phyloP scores from a whole-genome alignment of 495 filamentous ascomycete species.

The Aspergillus indologenus region DNA sequence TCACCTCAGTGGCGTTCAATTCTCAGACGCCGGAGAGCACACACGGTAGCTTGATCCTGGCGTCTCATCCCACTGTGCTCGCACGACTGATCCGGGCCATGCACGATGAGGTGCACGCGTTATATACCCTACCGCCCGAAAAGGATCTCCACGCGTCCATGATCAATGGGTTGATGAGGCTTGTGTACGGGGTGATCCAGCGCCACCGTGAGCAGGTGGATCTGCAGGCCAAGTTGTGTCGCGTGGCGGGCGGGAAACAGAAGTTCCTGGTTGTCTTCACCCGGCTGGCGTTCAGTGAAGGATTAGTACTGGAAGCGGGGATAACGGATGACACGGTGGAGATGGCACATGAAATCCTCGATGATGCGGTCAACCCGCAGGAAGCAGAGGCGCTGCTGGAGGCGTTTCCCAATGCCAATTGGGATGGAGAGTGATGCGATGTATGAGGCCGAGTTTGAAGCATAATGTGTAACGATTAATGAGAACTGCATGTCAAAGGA shows the following conservation, averaged over 20 bases:
- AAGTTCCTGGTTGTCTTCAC: slow-evolving; percentile 65
- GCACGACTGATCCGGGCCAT: slow-evolving; percentile 60
- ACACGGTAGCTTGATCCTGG: slow-evolving; percentile 52
- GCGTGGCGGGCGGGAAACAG: slow-evolving; percentile 57
- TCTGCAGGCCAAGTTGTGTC: slow-evolving; percentile 55
- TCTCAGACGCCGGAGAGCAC: slow-evolving; percentile 31
- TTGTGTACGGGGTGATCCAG: slow-evolving; percentile 58
- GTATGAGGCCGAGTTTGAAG: slow-evolving; percentile 1
- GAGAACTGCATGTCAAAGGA: neutral
- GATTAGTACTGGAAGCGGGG: slow-evolving; percentile 57
- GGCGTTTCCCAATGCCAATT: slow-evolving; percentile 50
- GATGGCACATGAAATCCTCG: slow-evolving; percentile 61
- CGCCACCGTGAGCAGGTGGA: slow-evolving; percentile 48
- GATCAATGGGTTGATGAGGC: slow-evolving; percentile 59
- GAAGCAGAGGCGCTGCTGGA: slow-evolving; percentile 64
- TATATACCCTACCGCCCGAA: slow-evolving; percentile 53
- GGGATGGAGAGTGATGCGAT: slow-evolving; percentile 17
- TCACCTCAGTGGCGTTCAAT: slow-evolving; percentile 50
- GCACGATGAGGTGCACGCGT: slow-evolving; percentile 58
- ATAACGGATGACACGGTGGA: slow-evolving; percentile 67
- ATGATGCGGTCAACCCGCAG: slow-evolving; percentile 63
- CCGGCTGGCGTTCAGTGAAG: slow-evolving; percentile 65
- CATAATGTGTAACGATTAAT: slow-evolving; percentile 1
- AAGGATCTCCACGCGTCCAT: slow-evolving; percentile 39
- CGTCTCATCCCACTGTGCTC: slow-evolving; percentile 52